Evolutionary conservation across 2,329 filamentous ascomycete genomes (phyloP).

Genomic region (Aspergillus ruber): DNA sequence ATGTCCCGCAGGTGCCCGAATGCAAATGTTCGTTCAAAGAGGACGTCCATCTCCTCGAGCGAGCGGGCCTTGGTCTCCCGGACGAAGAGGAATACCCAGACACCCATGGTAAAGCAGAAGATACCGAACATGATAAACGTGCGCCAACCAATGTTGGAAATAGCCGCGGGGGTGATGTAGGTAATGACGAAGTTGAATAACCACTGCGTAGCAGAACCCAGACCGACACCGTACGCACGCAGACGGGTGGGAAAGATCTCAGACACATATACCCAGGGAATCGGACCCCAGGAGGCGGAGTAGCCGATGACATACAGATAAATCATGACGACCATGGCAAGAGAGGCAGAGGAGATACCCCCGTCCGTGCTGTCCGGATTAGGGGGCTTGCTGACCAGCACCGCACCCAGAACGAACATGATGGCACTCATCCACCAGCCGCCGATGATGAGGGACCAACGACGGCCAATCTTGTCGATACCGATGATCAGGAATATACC

Average conservation of each 20-base stretch:
- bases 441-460: slow-evolving; percentile 29
- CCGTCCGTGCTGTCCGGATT: slow-evolving; percentile 12
- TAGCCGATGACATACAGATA: slow-evolving; percentile 35
- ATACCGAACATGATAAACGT: slow-evolving; percentile 39
- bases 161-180: slow-evolving; percentile 34
- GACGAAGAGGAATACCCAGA: slow-evolving; percentile 30
- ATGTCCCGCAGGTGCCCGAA: not conserved
- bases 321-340: slow-evolving; percentile 42
- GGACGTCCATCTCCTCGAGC: slow-evolving; percentile 35
- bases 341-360: slow-evolving; percentile 24
- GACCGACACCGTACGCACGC: slow-evolving; percentile 34
- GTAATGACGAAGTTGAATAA: slow-evolving; percentile 40
- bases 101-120: slow-evolving; percentile 32
- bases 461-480: slow-evolving; percentile 34
- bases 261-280: slow-evolving; percentile 28
- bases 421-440: slow-evolving; percentile 29
- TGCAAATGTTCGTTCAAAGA: slow-evolving; percentile 11
- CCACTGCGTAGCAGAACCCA: slow-evolving; percentile 35
- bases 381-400: slow-evolving; percentile 28
- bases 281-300: slow-evolving; percentile 21
- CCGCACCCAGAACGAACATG: slow-evolving; percentile 35
- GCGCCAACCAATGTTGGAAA: slow-evolving; percentile 33
- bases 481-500: slow-evolving; percentile 31
- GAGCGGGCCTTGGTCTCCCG: slow-evolving; percentile 35
- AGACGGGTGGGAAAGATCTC: slow-evolving; percentile 36